phyloP scores from a whole-genome alignment of 2,329 filamentous ascomycete species.

The Trichoderma semiorbis region DNA sequence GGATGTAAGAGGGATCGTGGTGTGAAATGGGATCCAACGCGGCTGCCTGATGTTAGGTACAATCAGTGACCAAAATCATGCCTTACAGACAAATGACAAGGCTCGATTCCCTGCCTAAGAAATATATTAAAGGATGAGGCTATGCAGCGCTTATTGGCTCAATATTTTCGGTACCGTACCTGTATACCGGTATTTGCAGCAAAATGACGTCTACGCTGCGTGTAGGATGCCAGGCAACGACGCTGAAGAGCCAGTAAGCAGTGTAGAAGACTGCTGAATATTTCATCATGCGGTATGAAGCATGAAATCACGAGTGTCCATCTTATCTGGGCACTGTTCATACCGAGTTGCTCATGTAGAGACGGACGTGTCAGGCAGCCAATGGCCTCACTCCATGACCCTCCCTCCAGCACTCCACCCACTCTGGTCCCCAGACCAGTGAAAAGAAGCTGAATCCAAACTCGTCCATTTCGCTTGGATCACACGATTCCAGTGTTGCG shows the following conservation, averaged over 20 bases:
- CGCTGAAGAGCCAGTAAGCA: neutral
- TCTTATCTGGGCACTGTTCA: neutral
- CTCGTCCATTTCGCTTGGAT: neutral
- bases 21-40: neutral
- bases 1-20: neutral
- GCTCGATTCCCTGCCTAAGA: neutral
- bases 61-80: neutral
- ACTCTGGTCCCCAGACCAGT: neutral
- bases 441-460: neutral
- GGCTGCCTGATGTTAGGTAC: neutral
- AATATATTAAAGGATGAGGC: neutral
- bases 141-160: neutral
- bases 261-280: neutral
- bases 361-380: neutral
- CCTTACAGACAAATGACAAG: neutral
- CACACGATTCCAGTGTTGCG: neutral
- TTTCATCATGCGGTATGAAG: neutral
- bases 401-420: neutral
- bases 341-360: neutral
- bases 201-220: neutral
- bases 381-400: neutral
- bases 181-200: neutral
- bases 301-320: neutral
- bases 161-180: neutral
- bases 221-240: neutral